Percentiles rank a stretch among this genome's conserved stretches.
Evolutionary conservation across 202 grass and related monocot genomes (phyloP).

Genomic region (Carex sylvatica): DNA sequence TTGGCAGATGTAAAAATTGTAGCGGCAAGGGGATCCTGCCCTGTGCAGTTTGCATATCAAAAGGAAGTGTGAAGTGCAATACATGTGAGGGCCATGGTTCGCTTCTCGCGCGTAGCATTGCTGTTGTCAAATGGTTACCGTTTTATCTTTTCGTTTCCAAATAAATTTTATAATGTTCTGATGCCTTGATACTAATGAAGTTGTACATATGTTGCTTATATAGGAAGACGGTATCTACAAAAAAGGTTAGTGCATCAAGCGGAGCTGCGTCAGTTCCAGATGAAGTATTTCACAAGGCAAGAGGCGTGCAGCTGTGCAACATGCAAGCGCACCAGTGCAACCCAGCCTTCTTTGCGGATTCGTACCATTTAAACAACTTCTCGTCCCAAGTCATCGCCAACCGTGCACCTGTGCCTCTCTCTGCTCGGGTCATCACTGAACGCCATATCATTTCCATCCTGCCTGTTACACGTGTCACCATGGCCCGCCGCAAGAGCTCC

Average conservation of each 20-base stretch:
- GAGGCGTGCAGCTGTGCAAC: constrained; percentile 78
- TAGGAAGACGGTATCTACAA: constrained; percentile 58
- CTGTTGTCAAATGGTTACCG: constrained; percentile 42
- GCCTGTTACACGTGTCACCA: constrained; percentile 73
- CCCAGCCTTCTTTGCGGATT: constrained; percentile 84
- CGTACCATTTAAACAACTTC: constrained; percentile 81
- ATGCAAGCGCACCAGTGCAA: constrained; percentile 83
- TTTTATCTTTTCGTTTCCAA: constrained; percentile 16
- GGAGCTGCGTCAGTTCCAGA: constrained; percentile 75
- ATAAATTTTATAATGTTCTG: not conserved
- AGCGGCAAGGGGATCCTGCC: constrained; percentile 71
- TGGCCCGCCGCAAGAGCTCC: constrained; percentile 44
- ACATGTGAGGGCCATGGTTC: constrained; percentile 75
- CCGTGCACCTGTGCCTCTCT: constrained; percentile 48
- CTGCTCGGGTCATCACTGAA: constrained; percentile 66
- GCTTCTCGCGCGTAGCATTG: constrained; percentile 54
- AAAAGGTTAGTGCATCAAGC: constrained; percentile 67
- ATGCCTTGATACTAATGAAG: not conserved
- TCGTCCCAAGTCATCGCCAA: constrained; percentile 69
- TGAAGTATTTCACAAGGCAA: constrained; percentile 74
- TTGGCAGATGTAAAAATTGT: constrained; percentile 70
- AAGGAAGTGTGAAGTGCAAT: constrained; percentile 64
- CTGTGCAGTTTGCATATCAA: constrained; percentile 67
- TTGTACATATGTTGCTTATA: constrained; percentile 28
- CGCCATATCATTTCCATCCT: constrained; percentile 75